phyloP scores from a whole-genome alignment of 768 basidiomycete species.

The Lactarius evosmus region DNA sequence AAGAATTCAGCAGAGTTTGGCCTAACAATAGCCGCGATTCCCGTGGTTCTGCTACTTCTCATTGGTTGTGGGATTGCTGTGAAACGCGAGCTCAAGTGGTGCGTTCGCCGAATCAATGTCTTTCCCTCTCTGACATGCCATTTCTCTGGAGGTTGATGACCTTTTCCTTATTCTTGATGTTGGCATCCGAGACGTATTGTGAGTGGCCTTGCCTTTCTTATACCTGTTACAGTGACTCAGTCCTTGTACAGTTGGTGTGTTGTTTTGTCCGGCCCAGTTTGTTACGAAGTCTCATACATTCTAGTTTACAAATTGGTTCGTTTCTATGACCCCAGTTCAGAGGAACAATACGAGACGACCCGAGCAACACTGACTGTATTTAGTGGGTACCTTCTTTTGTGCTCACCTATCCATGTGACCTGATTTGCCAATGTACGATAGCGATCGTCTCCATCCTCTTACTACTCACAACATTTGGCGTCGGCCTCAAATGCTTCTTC shows the following conservation, averaged over 20 bases:
- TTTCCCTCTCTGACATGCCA: conserved; percentile 11
- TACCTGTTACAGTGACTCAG: conserved; percentile 1
- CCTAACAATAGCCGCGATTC: conserved; percentile 78
- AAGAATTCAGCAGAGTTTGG: conserved; percentile 71
- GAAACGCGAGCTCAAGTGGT: conserved; percentile 80
- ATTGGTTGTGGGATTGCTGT: conserved; percentile 65
- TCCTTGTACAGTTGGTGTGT: conserved; percentile 18
- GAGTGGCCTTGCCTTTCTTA: conserved; percentile 33
- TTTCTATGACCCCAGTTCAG: conserved; percentile 65
- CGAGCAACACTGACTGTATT: conserved; percentile 77
- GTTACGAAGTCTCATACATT: not conserved
- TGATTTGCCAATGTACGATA: conserved; percentile 33
- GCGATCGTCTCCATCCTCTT: conserved; percentile 76
- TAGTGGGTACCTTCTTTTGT: conserved; percentile 48
- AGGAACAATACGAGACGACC: conserved; percentile 60
- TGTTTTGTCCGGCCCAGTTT: not conserved
- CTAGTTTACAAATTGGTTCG: conserved; percentile 83
- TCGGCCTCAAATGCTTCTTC: conserved; percentile 74
- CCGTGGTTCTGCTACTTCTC: conserved; percentile 67
- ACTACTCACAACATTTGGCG: conserved; percentile 66
- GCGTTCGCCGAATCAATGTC: conserved; percentile 26
- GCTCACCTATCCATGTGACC: not conserved
- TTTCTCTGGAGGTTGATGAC: conserved; percentile 58
- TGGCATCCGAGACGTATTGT: conserved; percentile 77
- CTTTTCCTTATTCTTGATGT: conserved; percentile 68